Conservation (phyloP, 345 rosid genomes). For the Eucalyptus guilfoylei region DNA sequence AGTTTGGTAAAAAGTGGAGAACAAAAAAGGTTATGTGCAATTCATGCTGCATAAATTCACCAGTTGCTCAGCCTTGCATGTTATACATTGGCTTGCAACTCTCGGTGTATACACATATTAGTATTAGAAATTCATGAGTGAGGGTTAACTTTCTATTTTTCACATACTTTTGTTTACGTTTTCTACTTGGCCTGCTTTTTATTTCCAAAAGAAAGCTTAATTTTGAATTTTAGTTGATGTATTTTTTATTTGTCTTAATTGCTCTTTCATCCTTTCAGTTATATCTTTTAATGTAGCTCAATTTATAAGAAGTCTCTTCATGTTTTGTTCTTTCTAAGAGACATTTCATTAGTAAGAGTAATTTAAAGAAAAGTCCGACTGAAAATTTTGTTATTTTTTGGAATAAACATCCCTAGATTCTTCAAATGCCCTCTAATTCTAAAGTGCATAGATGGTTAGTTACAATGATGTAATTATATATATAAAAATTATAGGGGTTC, state of each 20-base stretch:
- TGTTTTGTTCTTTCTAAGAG: not conserved
- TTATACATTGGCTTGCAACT: not conserved
- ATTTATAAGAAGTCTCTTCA: not conserved
- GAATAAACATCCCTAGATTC: not conserved
- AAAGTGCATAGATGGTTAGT: not conserved
- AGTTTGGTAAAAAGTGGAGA: not conserved
- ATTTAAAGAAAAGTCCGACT: not conserved
- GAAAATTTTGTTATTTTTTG: not conserved
- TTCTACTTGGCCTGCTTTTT: not conserved
- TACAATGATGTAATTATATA: not conserved
- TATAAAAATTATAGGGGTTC: not conserved
- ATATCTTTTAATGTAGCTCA: not conserved
- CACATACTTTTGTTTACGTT: not conserved
- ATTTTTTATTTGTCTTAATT: not conserved
- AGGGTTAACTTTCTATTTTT: not conserved
- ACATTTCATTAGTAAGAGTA: not conserved
- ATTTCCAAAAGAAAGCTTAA: not conserved
- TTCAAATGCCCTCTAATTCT: not conserved
- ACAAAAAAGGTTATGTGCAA: not conserved
- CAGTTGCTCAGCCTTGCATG: not conserved
- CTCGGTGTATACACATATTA: not conserved
- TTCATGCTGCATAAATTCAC: not conserved
- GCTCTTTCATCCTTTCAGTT: not conserved
- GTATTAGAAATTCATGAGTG: not conserved
- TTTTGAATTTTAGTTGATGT: not conserved